Percentiles rank a stretch among this genome's conserved stretches.
Evolutionary conservation across 352 stramenopile genomes (phyloP).

Genomic region (Saprolegnia diclina): DNA sequence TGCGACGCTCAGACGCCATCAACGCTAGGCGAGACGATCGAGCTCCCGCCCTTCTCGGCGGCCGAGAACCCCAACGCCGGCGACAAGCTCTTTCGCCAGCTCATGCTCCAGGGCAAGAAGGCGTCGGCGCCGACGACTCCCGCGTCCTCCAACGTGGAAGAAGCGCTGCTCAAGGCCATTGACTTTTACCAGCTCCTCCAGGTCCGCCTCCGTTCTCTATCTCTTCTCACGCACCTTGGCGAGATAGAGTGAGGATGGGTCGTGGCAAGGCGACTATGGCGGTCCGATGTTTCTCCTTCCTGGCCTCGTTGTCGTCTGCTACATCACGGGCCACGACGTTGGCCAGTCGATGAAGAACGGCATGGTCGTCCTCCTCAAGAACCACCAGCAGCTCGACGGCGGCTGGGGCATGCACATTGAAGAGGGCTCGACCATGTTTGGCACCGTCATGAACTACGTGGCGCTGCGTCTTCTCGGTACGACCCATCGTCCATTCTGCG

Average conservation of each 20-base stretch:
- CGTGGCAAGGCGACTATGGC: slow-evolving; percentile 88
- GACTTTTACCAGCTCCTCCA: slow-evolving; percentile 86
- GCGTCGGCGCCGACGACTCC: not conserved
- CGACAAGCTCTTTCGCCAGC: slow-evolving; percentile 38
- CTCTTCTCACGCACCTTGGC: not conserved
- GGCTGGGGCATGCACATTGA: slow-evolving; percentile 91
- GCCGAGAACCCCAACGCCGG: slow-evolving; percentile 37
- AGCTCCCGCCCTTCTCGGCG: slow-evolving; percentile 32
- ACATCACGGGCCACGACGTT: slow-evolving; percentile 39
- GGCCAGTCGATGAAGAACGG: slow-evolving; percentile 30
- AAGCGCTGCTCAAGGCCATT: slow-evolving; percentile 46
- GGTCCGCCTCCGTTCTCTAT: not conserved
- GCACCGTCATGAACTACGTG: slow-evolving; percentile 81
- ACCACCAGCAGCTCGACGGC: slow-evolving; percentile 86
- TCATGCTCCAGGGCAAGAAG: slow-evolving; percentile 50
- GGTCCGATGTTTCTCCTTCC: slow-evolving; percentile 89
- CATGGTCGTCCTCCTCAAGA: slow-evolving; percentile 71
- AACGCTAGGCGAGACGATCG: slow-evolving; percentile 12
- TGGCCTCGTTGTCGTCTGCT: slow-evolving; percentile 30
- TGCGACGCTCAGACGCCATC: not conserved
- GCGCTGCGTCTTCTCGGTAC: slow-evolving; percentile 57
- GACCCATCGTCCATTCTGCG: slow-evolving; percentile 38
- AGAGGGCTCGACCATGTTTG: slow-evolving; percentile 89
- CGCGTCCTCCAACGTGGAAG: slow-evolving; percentile 18
- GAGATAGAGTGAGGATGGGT: slow-evolving; percentile 57